These are phyloP conservation scores for Rhodofomes roseus DNA, from an alignment of 1,284 basidiomycete genomes.

Conservation along the genomic window DNA sequence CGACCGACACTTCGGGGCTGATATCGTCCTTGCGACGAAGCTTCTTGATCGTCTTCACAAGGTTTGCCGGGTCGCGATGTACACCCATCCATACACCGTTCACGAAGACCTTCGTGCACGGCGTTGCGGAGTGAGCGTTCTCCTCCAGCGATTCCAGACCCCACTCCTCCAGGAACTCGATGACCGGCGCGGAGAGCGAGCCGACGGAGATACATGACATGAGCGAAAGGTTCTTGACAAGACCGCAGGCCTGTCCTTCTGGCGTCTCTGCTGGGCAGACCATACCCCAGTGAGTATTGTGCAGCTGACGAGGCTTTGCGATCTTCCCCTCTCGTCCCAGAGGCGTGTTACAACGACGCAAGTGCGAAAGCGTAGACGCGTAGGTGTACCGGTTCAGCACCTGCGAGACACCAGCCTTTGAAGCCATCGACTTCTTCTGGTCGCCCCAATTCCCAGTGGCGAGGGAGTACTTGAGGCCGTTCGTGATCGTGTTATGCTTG, in stretches of 20 bases:
- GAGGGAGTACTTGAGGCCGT: conserved; percentile 96
- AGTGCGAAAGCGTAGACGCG: conserved; percentile 95
- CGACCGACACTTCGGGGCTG: conserved; percentile 93
- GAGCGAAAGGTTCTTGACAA: conserved; percentile 97
- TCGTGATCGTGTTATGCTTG: conserved; percentile 96
- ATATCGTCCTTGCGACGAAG: conserved; percentile 95
- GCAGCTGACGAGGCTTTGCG: conserved; percentile 97
- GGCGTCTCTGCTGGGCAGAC: conserved; percentile 99
- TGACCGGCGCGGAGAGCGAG: conserved; percentile 92
- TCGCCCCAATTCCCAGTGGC: conserved; percentile 99
- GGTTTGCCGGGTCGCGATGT: conserved; percentile 91
- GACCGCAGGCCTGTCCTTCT: conserved; percentile 98
- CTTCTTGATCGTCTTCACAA: conserved; percentile 92
- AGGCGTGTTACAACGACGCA: conserved; percentile 97
- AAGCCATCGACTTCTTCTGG: conserved; percentile 97
- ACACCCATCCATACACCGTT: conserved; percentile 99
- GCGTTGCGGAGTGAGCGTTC: conserved; percentile 78
- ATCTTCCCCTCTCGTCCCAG: conserved; percentile 99
- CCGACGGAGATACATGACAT: conserved; percentile 99
- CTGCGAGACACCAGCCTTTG: conserved; percentile 98
- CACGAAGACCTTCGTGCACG: conserved; percentile 96
- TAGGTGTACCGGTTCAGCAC: conserved; percentile 99
- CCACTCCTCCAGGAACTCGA: conserved; percentile 99
- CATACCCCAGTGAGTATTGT: conserved; percentile 99
- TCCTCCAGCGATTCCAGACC: conserved; percentile 91